Conservation (phyloP, 352 stramenopile genomes). For the Globisporangium middletonii region DNA sequence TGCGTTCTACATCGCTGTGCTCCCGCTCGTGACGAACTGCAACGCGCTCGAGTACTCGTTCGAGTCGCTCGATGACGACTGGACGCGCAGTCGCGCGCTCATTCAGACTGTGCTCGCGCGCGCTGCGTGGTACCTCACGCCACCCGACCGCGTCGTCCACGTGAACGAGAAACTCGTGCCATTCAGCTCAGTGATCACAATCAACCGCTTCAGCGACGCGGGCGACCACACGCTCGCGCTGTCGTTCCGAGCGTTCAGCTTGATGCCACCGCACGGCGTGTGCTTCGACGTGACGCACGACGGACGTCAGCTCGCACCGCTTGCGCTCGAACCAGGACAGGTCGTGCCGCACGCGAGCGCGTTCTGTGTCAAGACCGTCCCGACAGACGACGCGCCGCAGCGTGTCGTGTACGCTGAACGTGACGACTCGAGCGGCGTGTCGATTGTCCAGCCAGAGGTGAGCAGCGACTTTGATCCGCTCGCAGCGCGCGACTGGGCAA, state of each 20-base stretch:
- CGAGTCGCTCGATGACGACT: conserved; percentile 27
- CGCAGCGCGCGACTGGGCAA: conserved; percentile 22
- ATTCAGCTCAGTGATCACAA: conserved; percentile 25
- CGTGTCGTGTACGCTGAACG: conserved; percentile 33
- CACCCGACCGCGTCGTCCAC: conserved; percentile 22
- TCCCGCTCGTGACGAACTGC: conserved; percentile 40
- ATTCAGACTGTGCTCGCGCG: conserved; percentile 17
- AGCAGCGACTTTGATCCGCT: conserved; percentile 22
- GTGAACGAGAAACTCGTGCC: conserved; percentile 28
- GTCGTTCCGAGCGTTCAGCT: conserved; percentile 33
- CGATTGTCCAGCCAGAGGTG: conserved; percentile 30
- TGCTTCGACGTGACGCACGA: conserved; percentile 21
- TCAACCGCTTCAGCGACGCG: conserved; percentile 3
- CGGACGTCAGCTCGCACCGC: conserved; percentile 9
- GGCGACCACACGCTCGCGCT: conserved; percentile 18
- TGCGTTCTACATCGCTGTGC: conserved; percentile 38
- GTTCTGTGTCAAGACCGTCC: conserved; percentile 30
- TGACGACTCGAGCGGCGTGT: not conserved
- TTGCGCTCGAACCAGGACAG: conserved; percentile 6
- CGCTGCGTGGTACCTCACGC: conserved; percentile 23
- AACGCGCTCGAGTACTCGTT: conserved; percentile 46
- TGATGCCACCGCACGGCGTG: conserved; percentile 20
- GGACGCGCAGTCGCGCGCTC: conserved; percentile 18
- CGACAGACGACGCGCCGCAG: conserved; percentile 24
- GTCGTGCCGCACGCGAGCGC: conserved; percentile 6